Percentiles rank a stretch among this genome's conserved stretches.
Evolutionary conservation across 768 basidiomycete genomes (phyloP).

Genomic region (Mycena galopus): DNA sequence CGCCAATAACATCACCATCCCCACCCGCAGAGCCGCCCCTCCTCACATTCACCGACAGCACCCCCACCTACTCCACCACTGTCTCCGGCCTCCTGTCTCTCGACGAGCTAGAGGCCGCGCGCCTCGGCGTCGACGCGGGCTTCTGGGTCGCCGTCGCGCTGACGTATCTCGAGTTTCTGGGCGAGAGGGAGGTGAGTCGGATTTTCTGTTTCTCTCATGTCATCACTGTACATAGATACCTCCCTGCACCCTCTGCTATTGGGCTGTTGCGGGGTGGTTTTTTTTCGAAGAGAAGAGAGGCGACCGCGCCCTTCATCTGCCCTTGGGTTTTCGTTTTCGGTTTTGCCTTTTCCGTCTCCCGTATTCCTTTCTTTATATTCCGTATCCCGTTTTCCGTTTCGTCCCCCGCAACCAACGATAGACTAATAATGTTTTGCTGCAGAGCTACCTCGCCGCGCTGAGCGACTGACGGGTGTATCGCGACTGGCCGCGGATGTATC

Average conservation of each 20-base stretch:
- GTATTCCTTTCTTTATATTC: too few relatives aligned
- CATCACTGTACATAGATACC: too few relatives aligned
- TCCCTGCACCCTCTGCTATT: too few relatives aligned
- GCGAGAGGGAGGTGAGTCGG: constrained; percentile 85
- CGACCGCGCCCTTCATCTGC: too few relatives aligned
- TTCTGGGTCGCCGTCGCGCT: constrained; percentile 85
- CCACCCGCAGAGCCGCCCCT: constrained; percentile 55
- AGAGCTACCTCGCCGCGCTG: constrained; percentile 72
- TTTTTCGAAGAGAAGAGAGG: too few relatives aligned
- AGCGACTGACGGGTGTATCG: constrained; percentile 49
- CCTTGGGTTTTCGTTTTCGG: too few relatives aligned
- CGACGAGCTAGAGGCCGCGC: constrained; percentile 64
- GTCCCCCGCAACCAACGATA: too few relatives aligned
- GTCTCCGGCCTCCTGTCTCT: constrained; percentile 75
- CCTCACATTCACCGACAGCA: constrained; percentile 78
- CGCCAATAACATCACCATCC: constrained; percentile 38
- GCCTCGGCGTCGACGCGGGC: constrained; percentile 78
- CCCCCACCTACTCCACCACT: constrained; percentile 72
- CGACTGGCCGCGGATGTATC: constrained; percentile 3
- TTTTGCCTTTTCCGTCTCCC: too few relatives aligned
- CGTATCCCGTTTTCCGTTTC: too few relatives aligned
- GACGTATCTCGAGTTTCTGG: constrained; percentile 83
- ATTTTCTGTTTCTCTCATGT: too few relatives aligned
- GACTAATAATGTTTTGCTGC: too few relatives aligned
- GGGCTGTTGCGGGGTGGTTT: too few relatives aligned